phyloP scores from a whole-genome alignment of 1,284 basidiomycete genomes.

The Bondarzewia mesenterica region DNA sequence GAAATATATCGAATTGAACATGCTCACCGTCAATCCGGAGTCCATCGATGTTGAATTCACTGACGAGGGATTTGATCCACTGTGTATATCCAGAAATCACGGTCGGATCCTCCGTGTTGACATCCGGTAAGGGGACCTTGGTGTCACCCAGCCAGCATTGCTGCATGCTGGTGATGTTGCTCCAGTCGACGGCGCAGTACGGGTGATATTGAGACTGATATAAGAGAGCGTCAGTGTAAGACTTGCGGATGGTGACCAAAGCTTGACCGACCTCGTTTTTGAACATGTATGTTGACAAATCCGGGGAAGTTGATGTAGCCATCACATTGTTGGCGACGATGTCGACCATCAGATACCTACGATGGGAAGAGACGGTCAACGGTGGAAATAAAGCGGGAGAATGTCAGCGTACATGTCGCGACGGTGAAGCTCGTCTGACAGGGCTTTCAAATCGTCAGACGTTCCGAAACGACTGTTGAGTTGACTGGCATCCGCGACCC shows the following conservation, averaged over 20 bases:
- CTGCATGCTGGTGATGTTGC: slow-evolving; percentile 57
- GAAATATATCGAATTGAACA: slow-evolving; percentile 6
- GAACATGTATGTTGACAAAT: slow-evolving; percentile 54
- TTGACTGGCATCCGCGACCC: slow-evolving; percentile 53
- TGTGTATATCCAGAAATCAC: slow-evolving; percentile 48
- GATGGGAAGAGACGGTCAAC: not conserved
- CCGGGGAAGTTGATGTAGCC: slow-evolving; percentile 45
- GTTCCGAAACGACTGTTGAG: slow-evolving; percentile 67
- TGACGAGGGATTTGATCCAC: slow-evolving; percentile 57
- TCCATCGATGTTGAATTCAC: slow-evolving; percentile 60
- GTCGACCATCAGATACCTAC: slow-evolving; percentile 69
- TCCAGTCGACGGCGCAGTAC: slow-evolving; percentile 58
- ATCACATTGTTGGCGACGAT: slow-evolving; percentile 74
- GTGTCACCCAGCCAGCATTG: slow-evolving; percentile 71
- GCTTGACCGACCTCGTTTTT: slow-evolving; percentile 27
- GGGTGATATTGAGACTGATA: slow-evolving; percentile 50
- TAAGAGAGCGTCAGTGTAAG: not conserved
- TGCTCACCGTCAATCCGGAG: slow-evolving; percentile 72
- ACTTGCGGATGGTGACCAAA: slow-evolving; percentile 16
- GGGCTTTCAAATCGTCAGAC: slow-evolving; percentile 57
- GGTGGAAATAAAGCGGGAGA: not conserved
- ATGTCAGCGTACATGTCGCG: slow-evolving; percentile 47
- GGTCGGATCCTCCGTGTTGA: slow-evolving; percentile 59
- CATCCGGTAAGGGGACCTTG: slow-evolving; percentile 59
- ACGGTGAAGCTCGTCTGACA: slow-evolving; percentile 56